Conservation (phyloP, 2,329 filamentous ascomycete species). For the Botrytis fabae region DNA sequence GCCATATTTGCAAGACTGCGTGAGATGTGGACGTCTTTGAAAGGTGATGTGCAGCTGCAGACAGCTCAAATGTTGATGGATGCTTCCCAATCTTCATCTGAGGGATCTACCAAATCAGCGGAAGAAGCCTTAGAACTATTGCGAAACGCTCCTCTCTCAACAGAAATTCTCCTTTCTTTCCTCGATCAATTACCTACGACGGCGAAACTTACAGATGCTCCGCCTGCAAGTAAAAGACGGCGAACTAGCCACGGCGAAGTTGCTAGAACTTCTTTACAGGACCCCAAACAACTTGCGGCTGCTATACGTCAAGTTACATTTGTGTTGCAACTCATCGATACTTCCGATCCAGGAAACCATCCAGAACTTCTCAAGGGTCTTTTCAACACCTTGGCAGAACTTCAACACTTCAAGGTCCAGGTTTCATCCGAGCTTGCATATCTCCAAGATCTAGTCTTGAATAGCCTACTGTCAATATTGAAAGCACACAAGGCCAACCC, state of each 20-base stretch:
- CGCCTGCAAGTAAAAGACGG: slow-evolving; percentile 75
- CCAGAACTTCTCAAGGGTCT: slow-evolving; percentile 74
- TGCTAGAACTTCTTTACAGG: slow-evolving; percentile 59
- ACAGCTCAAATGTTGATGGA: slow-evolving; percentile 64
- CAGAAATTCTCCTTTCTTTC: slow-evolving; percentile 69
- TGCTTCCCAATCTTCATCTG: slow-evolving; percentile 50
- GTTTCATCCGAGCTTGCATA: slow-evolving; percentile 87
- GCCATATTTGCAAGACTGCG: slow-evolving; percentile 69
- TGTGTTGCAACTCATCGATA: slow-evolving; percentile 84
- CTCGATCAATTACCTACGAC: slow-evolving; percentile 72
- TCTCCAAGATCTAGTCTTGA: slow-evolving; percentile 79
- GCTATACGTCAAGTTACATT: slow-evolving; percentile 78
- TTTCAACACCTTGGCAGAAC: slow-evolving; percentile 81
- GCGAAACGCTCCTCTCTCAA: slow-evolving; percentile 70
- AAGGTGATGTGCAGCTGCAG: slow-evolving; percentile 58
- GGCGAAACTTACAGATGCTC: slow-evolving; percentile 69
- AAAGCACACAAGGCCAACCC: slow-evolving; percentile 67
- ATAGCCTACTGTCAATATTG: slow-evolving; percentile 81
- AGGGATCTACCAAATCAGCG: slow-evolving; percentile 45
- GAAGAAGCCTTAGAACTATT: slow-evolving; percentile 70
- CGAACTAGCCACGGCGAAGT: slow-evolving; percentile 73
- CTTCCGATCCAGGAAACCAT: slow-evolving; percentile 72
- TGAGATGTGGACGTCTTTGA: slow-evolving; percentile 72
- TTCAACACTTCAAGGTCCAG: slow-evolving; percentile 80
- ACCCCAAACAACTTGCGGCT: slow-evolving; percentile 64